These are phyloP conservation scores for Candida sanyaensis DNA, from an alignment of 1,139 yeast species.

Conservation along the genomic window DNA sequence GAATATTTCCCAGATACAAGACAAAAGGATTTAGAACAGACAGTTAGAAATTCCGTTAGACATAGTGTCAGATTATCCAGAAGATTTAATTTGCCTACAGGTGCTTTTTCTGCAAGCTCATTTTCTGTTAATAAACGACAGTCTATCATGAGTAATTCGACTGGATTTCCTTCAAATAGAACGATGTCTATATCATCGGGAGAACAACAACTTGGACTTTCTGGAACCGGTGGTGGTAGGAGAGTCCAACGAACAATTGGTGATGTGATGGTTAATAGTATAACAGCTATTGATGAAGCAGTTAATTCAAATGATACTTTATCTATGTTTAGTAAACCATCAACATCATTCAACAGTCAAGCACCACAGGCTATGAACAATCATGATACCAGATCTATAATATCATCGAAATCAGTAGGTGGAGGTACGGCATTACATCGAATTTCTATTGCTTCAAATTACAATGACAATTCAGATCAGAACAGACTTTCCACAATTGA, in stretches of 20 bases:
- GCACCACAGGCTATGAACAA: slow-evolving; percentile 10
- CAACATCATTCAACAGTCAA: slow-evolving; percentile 18
- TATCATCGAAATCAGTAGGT: slow-evolving; percentile 13
- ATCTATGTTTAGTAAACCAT: slow-evolving; percentile 24
- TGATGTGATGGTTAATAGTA: slow-evolving; percentile 62
- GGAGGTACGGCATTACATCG: slow-evolving; percentile 20
- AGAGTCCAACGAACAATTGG: slow-evolving; percentile 57
- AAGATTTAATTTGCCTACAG: slow-evolving; percentile 31
- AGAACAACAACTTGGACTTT: slow-evolving; percentile 13
- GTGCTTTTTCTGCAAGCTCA: slow-evolving; percentile 16
- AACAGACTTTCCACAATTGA: slow-evolving; percentile 53
- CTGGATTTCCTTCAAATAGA: slow-evolving; percentile 20
- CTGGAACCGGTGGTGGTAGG: slow-evolving; percentile 8
- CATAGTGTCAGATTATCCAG: slow-evolving; percentile 65
- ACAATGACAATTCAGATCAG: slow-evolving; percentile 25
- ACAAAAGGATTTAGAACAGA: slow-evolving; percentile 70
- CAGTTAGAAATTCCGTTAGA: slow-evolving; percentile 81
- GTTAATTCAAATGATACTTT: slow-evolving; percentile 30
- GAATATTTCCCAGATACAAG: slow-evolving; percentile 91
- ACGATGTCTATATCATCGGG: slow-evolving; percentile 25
- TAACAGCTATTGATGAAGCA: slow-evolving; percentile 61
- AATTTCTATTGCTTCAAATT: slow-evolving; percentile 38
- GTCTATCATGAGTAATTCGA: slow-evolving; percentile 26
- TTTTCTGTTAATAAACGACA: slow-evolving; percentile 23
- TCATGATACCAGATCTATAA: slow-evolving; percentile 18